These are phyloP conservation scores for Diaporthe eres DNA, from an alignment of 2,329 filamentous ascomycete genomes.

Conservation along the genomic window DNA sequence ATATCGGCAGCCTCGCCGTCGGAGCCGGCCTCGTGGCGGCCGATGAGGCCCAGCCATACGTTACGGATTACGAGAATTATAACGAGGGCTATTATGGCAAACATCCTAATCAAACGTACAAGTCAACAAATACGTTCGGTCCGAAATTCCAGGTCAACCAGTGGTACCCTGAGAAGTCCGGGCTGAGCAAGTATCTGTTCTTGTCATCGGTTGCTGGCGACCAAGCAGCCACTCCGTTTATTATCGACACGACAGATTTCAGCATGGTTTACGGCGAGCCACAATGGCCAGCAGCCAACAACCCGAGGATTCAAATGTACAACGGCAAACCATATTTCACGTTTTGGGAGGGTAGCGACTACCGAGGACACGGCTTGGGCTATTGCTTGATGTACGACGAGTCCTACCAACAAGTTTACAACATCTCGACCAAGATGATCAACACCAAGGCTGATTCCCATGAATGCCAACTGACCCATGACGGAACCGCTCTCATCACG, in stretches of 20 bases:
- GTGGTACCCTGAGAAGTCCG: conserved; percentile 39
- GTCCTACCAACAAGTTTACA: conserved; percentile 37
- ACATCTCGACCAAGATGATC: conserved; percentile 41
- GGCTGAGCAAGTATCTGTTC: conserved; percentile 38
- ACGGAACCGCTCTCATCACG: conserved; percentile 57
- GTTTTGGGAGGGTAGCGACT: conserved; percentile 40
- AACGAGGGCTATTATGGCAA: conserved; percentile 36
- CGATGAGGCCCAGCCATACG: conserved; percentile 37
- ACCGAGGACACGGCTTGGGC: conserved; percentile 39
- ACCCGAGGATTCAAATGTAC: conserved; percentile 41
- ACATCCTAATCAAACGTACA: conserved; percentile 40
- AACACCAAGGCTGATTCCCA: conserved; percentile 47
- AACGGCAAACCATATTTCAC: conserved; percentile 41
- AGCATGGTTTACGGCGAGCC: conserved; percentile 41
- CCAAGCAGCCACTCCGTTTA: conserved; percentile 39
- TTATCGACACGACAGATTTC: conserved; percentile 40
- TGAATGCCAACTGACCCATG: conserved; percentile 57
- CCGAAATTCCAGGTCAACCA: conserved; percentile 41
- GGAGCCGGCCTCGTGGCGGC: conserved; percentile 40
- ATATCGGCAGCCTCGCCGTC: conserved; percentile 37
- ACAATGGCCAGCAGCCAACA: conserved; percentile 39
- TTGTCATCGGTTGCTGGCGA: conserved; percentile 32
- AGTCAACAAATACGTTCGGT: conserved; percentile 24
- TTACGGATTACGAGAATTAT: conserved; percentile 37
- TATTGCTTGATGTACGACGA: conserved; percentile 41